Evolutionary conservation across 2,329 filamentous ascomycete species (phyloP).

Genomic region (Capronia coronata): DNA sequence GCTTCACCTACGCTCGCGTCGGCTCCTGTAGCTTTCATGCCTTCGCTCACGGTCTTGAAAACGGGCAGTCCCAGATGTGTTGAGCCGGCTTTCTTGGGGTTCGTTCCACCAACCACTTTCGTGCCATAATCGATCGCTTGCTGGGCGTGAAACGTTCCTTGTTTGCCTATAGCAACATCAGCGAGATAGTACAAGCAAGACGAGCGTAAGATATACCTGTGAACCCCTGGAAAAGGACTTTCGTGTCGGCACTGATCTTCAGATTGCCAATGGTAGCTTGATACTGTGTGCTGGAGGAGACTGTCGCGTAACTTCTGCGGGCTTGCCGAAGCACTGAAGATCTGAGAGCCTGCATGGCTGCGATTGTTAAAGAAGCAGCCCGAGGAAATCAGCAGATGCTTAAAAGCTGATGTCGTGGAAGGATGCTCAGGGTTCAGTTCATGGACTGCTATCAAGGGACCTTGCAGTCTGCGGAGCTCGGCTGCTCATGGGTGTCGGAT

Average conservation of each 20-base stretch:
- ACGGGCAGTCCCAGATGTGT: conserved; percentile 88
- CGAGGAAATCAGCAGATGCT: conserved; percentile 1
- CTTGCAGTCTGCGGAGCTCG: conserved; percentile 1
- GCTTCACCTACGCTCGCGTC: conserved; percentile 62
- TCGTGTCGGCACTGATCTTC: conserved; percentile 86
- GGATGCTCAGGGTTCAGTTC: background rate
- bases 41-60: conserved; percentile 82
- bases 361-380: background rate
- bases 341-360: conserved; percentile 74
- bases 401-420: background rate
- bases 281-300: conserved; percentile 55
- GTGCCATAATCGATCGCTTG: conserved; percentile 99
- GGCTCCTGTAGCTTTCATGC: conserved; percentile 82
- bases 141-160: conserved; percentile 71
- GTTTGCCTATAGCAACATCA: conserved; percentile 16
- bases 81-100: conserved; percentile 94
- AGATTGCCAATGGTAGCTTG: conserved; percentile 70
- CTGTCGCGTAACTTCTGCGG: conserved; percentile 67
- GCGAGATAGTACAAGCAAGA: conserved; percentile 54
- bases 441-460: background rate
- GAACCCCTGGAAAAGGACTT: conserved; percentile 83
- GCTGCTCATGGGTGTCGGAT: background rate
- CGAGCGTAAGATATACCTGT: conserved; percentile 62
- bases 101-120: conserved; percentile 95
- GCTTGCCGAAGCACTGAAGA: conserved; percentile 61